Percentiles rank a stretch among this genome's conserved stretches.
Conservation (phyloP, 441 rosid species). For the Geranium incanum region DNA sequence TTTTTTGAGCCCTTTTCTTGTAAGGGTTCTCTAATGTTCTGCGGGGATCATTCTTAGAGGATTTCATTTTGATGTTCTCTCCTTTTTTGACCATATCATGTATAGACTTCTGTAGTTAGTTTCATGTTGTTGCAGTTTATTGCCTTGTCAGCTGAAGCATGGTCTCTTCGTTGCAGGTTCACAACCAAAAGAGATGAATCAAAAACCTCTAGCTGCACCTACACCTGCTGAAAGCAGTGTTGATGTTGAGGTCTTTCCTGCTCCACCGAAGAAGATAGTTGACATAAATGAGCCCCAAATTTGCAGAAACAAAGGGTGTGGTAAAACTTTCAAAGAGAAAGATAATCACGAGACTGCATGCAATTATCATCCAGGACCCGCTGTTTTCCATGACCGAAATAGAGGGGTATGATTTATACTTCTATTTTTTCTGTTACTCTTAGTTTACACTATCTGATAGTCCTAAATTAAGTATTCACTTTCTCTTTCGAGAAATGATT, state of each 20-base stretch:
- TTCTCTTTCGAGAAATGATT: too few relatives aligned
- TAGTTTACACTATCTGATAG: too few relatives aligned
- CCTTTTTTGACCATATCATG: not conserved
- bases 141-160: conserved; percentile 17
- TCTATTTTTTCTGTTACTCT: not conserved
- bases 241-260: conserved; percentile 20
- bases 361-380: conserved; percentile 86
- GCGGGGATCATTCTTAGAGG: not conserved
- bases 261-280: conserved; percentile 41
- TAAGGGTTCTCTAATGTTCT: not conserved
- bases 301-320: conserved; percentile 81
- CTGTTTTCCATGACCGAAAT: conserved; percentile 77
- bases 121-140: not conserved
- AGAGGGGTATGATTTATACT: conserved; percentile 50
- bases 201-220: conserved; percentile 21
- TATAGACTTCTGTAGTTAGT: not conserved
- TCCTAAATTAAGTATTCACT: too few relatives aligned
- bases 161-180: conserved; percentile 41
- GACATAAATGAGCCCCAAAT: conserved; percentile 66
- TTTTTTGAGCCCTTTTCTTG: not conserved
- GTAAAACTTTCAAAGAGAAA: conserved; percentile 68
- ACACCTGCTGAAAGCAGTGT: conserved; percentile 33
- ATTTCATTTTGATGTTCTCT: not conserved
- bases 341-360: conserved; percentile 82
- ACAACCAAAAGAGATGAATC: conserved; percentile 32